Evolutionary conservation across 805 yeast genomes (phyloP).

Genomic region (Sungouiozyma ichnusensis): DNA sequence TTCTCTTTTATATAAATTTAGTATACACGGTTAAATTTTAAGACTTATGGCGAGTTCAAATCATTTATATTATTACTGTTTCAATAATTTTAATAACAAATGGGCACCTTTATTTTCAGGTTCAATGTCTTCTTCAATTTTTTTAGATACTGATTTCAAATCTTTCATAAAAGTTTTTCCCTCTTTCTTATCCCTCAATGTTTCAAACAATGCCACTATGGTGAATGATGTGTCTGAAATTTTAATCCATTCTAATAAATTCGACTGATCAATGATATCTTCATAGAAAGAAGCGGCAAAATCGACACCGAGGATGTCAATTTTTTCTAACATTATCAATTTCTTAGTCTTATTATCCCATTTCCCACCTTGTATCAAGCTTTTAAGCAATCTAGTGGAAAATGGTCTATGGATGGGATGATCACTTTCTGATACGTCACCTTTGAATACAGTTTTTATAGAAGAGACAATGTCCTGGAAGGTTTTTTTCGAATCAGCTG

Average conservation of each 20-base stretch:
- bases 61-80: too few species aligned
- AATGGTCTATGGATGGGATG: slow-evolving; percentile 66
- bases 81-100: slow-evolving; percentile 34
- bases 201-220: slow-evolving; percentile 69
- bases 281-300: slow-evolving; percentile 48
- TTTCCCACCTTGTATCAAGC: slow-evolving; percentile 76
- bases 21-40: too few species aligned
- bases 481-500: slow-evolving; percentile 25
- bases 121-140: slow-evolving; percentile 28
- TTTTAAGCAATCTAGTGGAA: slow-evolving; percentile 61
- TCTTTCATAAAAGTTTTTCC: slow-evolving; percentile 40
- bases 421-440: slow-evolving; percentile 54
- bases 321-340: slow-evolving; percentile 34
- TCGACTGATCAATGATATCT: slow-evolving; percentile 41
- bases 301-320: slow-evolving; percentile 43
- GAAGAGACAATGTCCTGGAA: slow-evolving; percentile 44
- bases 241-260: slow-evolving; percentile 58
- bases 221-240: slow-evolving; percentile 66
- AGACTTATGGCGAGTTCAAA: too few species aligned
- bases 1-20: too few species aligned
- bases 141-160: slow-evolving; percentile 41
- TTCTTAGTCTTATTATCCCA: slow-evolving; percentile 59
- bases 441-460: slow-evolving; percentile 48
- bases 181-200: slow-evolving; percentile 38
- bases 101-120: slow-evolving; percentile 59